Conservation (phyloP, 306 rosid genomes). For the Argentina anserina region DNA sequence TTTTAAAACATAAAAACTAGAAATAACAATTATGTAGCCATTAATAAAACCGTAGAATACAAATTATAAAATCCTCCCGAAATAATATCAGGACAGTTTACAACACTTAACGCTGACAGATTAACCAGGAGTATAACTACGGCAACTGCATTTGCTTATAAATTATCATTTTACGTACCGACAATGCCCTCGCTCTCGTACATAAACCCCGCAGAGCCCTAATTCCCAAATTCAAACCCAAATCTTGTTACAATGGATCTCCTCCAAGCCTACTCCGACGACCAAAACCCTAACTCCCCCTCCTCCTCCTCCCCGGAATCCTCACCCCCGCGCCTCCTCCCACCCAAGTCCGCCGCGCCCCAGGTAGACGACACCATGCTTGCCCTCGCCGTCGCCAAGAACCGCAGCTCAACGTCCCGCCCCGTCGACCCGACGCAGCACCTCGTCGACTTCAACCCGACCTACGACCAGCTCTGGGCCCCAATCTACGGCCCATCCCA, state of each 20-base stretch:
- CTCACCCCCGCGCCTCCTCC: constrained; percentile 78
- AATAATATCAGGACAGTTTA: too few species aligned
- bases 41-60: too few species aligned
- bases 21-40: too few species aligned
- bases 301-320: constrained; percentile 46
- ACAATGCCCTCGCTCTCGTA: too few species aligned
- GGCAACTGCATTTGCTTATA: too few species aligned
- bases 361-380: constrained; percentile 86
- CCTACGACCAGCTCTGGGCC: constrained; percentile 90
- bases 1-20: too few species aligned
- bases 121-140: too few species aligned
- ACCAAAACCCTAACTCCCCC: constrained; percentile 45
- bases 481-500: constrained; percentile 89
- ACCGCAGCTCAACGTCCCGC: constrained; percentile 29
- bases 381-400: constrained; percentile 57
- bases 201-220: not conserved
- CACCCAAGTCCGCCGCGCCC: constrained; percentile 71
- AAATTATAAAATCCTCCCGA: too few species aligned
- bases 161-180: too few species aligned
- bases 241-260: constrained; percentile 67
- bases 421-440: constrained; percentile 88
- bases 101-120: too few species aligned
- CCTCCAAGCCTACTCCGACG: constrained; percentile 53
- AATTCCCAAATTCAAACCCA: not conserved
- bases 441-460: constrained; percentile 71